Evolutionary conservation across 495 filamentous ascomycete genomes (phyloP), one percentile per base, ranked within the genome.

Genomic region (Penicillium longicatenatum): DNA sequence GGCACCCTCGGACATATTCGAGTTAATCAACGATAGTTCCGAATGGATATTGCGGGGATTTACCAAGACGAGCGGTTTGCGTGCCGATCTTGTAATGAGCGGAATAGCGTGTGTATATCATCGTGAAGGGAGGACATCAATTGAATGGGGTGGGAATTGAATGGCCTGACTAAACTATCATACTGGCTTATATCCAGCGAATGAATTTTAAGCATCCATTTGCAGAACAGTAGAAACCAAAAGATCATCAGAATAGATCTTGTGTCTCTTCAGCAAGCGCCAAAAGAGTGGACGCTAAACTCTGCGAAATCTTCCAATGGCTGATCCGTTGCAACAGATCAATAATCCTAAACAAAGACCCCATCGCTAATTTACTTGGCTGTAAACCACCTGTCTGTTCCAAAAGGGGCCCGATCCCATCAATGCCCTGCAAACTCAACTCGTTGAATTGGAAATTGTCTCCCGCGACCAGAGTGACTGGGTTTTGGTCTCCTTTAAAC

Each of bases 191-290:
- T 26, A 26, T 26, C 26, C 26, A 26, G 7, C 1, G 26, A 26
- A 26, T 26, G 26, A 26, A 26, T 26, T 26, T 4, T 2, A 26
- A n/a, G n/a, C n/a, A 26, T 26, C 26, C 26, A 26, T 5, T 26
- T 26, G 1, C 26, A 26, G 3, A 26, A 2, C 3, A 2, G 26
- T 6, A 26, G 26, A 26, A 26, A 5, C 26, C 3, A 6, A 4
- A 4, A 26, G 26, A 26, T 4, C 26, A 26, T 52, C 26, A 54
- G 17, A 62, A 62, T 3, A 55, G 35, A 55, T 50, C 56, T 47
- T 55, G 60, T 33, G 56, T 59, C 55, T 63, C 55, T 35, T 58
- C 60, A 33, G 59, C 55, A 46, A 59, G 17, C 11, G 57, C 60
- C 31, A 59, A 55, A 52, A 59, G 56, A 21, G 56, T 63, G 21